Evolutionary conservation across 805 yeast genomes (phyloP).

Genomic region (Candida piceae): DNA sequence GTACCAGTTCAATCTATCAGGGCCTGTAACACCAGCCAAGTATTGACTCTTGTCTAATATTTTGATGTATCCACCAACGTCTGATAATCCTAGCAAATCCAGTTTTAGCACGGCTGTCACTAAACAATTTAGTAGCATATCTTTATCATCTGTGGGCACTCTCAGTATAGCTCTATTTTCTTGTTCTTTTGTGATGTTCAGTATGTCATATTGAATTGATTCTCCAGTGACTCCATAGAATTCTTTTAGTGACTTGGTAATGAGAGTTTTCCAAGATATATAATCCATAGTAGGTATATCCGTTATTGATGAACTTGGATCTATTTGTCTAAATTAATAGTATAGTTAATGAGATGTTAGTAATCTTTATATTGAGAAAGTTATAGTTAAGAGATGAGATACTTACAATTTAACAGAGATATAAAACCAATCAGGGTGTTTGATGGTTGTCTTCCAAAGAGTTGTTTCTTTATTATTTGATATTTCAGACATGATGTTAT

Average conservation of each 20-base stretch:
- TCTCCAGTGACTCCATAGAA: conserved; percentile 26
- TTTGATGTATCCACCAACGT: conserved; percentile 6
- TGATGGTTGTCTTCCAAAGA: conserved; percentile 8
- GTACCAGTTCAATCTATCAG: conserved; percentile 19
- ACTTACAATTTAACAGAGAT: conserved; percentile 12
- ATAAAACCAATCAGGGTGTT: conserved; percentile 15
- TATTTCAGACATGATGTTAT: too few relatives aligned
- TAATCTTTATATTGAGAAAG: neutral
- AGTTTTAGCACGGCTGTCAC: conserved; percentile 11
- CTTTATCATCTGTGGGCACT: conserved; percentile 19
- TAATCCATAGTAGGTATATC: conserved; percentile 6
- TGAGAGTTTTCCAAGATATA: conserved; percentile 24
- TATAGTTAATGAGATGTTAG: neutral
- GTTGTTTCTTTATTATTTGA: too few relatives aligned
- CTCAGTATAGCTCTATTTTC: conserved; percentile 15
- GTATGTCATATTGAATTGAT: conserved; percentile 23
- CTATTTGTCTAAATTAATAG: neutral
- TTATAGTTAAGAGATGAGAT: neutral
- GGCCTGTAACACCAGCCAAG: conserved; percentile 23
- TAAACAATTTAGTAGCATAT: conserved; percentile 14
- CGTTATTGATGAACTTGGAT: neutral
- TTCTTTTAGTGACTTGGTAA: conserved; percentile 17
- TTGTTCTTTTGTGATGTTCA: conserved; percentile 5
- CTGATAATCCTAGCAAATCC: conserved; percentile 6
- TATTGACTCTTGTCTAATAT: conserved; percentile 16